Evolutionary conservation across 768 basidiomycete species (phyloP).

Genomic region (Suillus subalutaceus): DNA sequence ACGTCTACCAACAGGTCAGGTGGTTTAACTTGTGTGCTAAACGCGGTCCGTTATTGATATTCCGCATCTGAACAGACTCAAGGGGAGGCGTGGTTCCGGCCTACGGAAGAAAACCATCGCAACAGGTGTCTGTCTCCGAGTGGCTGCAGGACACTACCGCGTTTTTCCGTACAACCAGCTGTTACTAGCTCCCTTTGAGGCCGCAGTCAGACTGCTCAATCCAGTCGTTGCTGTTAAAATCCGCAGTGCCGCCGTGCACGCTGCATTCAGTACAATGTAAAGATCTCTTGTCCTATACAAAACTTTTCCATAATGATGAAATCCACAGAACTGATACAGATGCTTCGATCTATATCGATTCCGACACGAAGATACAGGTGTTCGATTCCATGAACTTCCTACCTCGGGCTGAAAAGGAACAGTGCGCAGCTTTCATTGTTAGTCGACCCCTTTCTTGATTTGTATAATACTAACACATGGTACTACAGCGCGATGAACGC

Average conservation of each 20-base stretch:
- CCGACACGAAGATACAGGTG: conserved; percentile 85
- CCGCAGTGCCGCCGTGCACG: conserved; percentile 79
- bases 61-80: conserved; percentile 57
- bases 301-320: background rate
- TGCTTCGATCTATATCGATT: conserved; percentile 66
- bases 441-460: conserved; percentile 24
- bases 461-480: background rate
- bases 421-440: conserved; percentile 87
- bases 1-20: conserved; percentile 75
- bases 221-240: conserved; percentile 84
- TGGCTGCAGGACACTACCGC: conserved; percentile 68
- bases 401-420: conserved; percentile 84
- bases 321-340: conserved; percentile 52
- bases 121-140: conserved; percentile 76
- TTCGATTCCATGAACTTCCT: conserved; percentile 70
- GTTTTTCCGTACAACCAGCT: conserved; percentile 84
- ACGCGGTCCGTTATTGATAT: background rate
- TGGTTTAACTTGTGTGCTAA: background rate
- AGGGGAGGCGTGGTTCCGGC: conserved; percentile 84
- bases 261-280: conserved; percentile 71
- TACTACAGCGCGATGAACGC: conserved; percentile 71
- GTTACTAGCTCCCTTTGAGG: conserved; percentile 76
- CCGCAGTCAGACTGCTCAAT: conserved; percentile 71
- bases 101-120: conserved; percentile 76
- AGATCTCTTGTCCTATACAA: conserved; percentile 21